Evolutionary conservation across 176 grass and related monocot genomes (phyloP).

Genomic region (Musa acuminata): DNA sequence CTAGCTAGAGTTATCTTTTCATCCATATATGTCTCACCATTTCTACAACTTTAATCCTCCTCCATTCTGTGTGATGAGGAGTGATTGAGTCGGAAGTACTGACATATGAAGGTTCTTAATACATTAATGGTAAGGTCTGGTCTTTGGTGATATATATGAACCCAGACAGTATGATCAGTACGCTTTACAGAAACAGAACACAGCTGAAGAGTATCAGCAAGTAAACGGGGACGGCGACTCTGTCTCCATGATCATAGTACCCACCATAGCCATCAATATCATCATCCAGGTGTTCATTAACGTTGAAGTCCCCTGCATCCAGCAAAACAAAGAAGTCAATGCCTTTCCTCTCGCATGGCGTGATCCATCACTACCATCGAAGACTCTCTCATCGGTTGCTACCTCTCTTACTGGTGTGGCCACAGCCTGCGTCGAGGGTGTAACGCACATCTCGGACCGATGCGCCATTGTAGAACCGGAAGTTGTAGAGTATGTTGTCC

Average conservation of each 20-base stretch:
- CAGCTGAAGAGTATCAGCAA: conserved; percentile 19
- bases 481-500: conserved; percentile 35
- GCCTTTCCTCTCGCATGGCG: not conserved
- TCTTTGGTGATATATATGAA: too few relatives aligned
- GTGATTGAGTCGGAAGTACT: too few relatives aligned
- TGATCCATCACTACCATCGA: not conserved
- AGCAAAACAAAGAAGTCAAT: not conserved
- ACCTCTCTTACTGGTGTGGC: conserved; percentile 32
- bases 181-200: conserved; percentile 22
- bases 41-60: too few relatives aligned
- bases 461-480: conserved; percentile 76
- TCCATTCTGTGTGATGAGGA: too few relatives aligned
- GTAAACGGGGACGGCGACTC: conserved; percentile 11
- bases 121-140: too few relatives aligned
- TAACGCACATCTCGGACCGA: conserved; percentile 35
- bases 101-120: too few relatives aligned
- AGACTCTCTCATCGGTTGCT: not conserved
- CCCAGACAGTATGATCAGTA: too few relatives aligned
- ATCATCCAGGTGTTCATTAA: conserved; percentile 8
- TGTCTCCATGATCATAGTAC: conserved; percentile 25
- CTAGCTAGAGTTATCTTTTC: too few relatives aligned
- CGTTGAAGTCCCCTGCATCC: conserved; percentile 52
- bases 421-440: conserved; percentile 44
- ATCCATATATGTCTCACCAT: too few relatives aligned
- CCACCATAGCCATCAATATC: not conserved